These are phyloP conservation scores for Elsinoe australis DNA, from an alignment of 2,329 filamentous ascomycete species.

Conservation along the genomic window DNA sequence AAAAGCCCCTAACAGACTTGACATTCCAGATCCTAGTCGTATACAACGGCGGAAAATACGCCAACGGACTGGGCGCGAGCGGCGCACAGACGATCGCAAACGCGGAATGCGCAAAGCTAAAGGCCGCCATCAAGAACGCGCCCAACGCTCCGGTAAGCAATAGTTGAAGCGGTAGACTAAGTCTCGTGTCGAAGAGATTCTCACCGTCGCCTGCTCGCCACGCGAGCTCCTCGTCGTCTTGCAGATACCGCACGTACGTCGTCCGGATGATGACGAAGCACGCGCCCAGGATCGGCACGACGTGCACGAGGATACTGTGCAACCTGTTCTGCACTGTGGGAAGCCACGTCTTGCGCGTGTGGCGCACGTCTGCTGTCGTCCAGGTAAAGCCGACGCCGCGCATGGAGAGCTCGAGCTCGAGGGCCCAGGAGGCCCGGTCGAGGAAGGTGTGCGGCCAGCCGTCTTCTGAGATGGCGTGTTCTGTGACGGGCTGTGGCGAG, in stretches of 20 bases:
- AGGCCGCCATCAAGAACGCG: constrained; percentile 39
- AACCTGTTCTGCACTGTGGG: constrained; percentile 35
- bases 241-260: constrained; percentile 30
- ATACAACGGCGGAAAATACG: constrained; percentile 41
- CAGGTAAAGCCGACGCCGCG: constrained; percentile 40
- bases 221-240: constrained; percentile 5
- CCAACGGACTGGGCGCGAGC: constrained; percentile 35
- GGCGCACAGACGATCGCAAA: constrained; percentile 36
- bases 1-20: constrained; percentile 35
- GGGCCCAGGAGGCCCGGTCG: constrained; percentile 38
- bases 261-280: constrained; percentile 32
- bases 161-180: constrained; percentile 31
- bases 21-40: constrained; percentile 37
- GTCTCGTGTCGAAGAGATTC: constrained; percentile 29
- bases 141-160: constrained; percentile 36
- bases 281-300: constrained; percentile 31
- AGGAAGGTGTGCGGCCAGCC: constrained; percentile 34
- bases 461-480: constrained; percentile 34
- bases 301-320: constrained; percentile 36
- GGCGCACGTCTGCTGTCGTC: constrained; percentile 40
- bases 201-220: constrained; percentile 16
- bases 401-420: constrained; percentile 40
- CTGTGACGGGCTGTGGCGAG: constrained; percentile 28
- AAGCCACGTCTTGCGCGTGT: constrained; percentile 39
- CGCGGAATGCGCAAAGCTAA: constrained; percentile 36